A percentile compares a stretch with the other conserved stretches of the same genome.
Evolutionary conservation across 139 green algal species (phyloP).

Genomic region (Picochlorum costavermella): DNA sequence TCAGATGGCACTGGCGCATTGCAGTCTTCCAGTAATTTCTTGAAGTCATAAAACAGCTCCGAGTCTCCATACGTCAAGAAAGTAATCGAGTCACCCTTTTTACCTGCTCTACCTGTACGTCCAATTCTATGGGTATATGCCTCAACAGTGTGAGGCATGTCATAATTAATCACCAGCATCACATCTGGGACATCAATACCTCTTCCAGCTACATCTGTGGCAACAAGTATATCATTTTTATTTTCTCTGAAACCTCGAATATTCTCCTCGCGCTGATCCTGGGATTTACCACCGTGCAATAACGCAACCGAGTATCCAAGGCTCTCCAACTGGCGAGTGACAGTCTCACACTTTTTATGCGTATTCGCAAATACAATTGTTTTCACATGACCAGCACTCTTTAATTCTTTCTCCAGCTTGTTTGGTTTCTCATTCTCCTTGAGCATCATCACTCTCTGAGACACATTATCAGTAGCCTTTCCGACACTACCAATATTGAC

Average conservation of each 20-base stretch:
- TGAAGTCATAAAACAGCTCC: conserved; percentile 94
- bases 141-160: conserved; percentile 94
- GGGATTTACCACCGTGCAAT: conserved; percentile 88
- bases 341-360: conserved; percentile 75
- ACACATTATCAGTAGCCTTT: conserved; percentile 79
- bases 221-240: conserved; percentile 88
- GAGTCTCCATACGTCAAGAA: conserved; percentile 71
- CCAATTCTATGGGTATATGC: conserved; percentile 94
- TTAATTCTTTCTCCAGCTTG: conserved; percentile 47
- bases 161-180: conserved; percentile 93
- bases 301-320: conserved; percentile 63
- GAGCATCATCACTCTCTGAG: conserved; percentile 67
- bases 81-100: conserved; percentile 79
- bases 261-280: conserved; percentile 82
- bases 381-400: conserved; percentile 47
- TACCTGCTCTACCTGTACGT: conserved; percentile 75
- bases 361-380: conserved; percentile 98
- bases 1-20: conserved; percentile 49
- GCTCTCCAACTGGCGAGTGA: conserved; percentile 59
- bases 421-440: conserved; percentile 78
- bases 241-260: conserved; percentile 82
- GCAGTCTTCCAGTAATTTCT: conserved; percentile 66
- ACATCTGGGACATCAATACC: conserved; percentile 92
- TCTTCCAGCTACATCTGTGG: conserved; percentile 94
- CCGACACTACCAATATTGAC: conserved; percentile 87